Base-by-base conservation (phyloP, 2,329 filamentous ascomycete species). In the Pseudogymnoascus verrucosus region DNA sequence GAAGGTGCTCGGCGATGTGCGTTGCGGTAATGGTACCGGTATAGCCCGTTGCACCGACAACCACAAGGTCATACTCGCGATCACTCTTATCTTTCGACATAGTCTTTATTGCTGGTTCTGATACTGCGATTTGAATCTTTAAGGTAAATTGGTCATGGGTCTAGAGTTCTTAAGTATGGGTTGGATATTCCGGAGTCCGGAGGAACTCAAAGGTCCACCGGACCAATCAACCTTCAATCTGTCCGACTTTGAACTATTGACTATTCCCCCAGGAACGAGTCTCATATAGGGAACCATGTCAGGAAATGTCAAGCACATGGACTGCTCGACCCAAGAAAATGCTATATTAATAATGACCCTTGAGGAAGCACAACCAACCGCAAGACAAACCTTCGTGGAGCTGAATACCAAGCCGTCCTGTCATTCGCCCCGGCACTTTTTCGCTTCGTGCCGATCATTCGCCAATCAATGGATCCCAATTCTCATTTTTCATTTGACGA, bases 1-100 rank as follows among this genome's bases (percentile, higher is more conserved):
- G 89, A 0, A 92, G 79, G 67, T 84, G 78, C 14, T 81, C 81
- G 62, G 86, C 81, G 70, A 96, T 88, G 75, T 95, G 86, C 73
- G 96, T 87, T 31, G 88, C 87, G 2, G 86, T 86, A 68, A 89
- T 81, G 68, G 85, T 87, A 40, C 93, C 93, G 0, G 93, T 97
- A 76, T 96, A 96, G 28, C 93, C 93, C 73, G 82, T 88, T 11
- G 88, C 86, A 23, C 88, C 88, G 19, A 89, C 79, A 36, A 90
- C 77, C 51, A 90, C 77, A 57, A 89, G 74, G 69, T 90, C 87
- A 71, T 89, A 89, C 70, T 84, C 64, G 16, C 72, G 72, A 16
- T 31, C 8, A 16, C 26, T 8, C 47, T 31, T 54, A 4, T 31
- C 11, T 54, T 54, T 26, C 14, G 47, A 2, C 47, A 54, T 54